Percentiles rank a stretch among this genome's conserved stretches.
These are phyloP conservation scores for Fusarium sp. DNA, from an alignment of 2,329 filamentous ascomycete genomes.

Conservation along the genomic window DNA sequence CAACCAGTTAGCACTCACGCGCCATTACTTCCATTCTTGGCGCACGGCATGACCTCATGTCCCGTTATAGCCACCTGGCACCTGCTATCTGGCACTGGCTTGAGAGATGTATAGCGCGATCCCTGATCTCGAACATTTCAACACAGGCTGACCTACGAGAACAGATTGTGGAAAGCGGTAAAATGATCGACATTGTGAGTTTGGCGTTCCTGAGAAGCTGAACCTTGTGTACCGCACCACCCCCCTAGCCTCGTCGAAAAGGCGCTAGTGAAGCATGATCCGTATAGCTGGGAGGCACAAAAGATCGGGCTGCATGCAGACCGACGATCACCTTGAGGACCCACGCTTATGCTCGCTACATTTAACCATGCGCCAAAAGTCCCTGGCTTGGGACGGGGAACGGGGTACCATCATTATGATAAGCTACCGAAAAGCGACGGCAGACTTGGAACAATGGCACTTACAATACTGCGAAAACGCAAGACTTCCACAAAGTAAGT, in stretches of 20 bases:
- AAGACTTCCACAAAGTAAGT: too few relatives aligned
- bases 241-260: slow-evolving; percentile 18
- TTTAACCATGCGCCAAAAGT: slow-evolving; percentile 13
- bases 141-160: neutral
- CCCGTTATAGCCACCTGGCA: slow-evolving; percentile 10
- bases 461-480: too few relatives aligned
- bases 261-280: slow-evolving; percentile 44
- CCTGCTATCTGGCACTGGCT: neutral
- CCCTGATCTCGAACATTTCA: slow-evolving; percentile 5
- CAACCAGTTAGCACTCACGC: slow-evolving; percentile 1
- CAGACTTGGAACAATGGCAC: too few relatives aligned
- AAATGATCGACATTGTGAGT: slow-evolving; percentile 26
- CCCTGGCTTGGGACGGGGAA: neutral
- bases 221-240: slow-evolving; percentile 38
- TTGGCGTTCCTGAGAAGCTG: slow-evolving; percentile 41
- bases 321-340: slow-evolving; percentile 30
- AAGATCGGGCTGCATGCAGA: slow-evolving; percentile 44
- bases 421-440: neutral
- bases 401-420: neutral
- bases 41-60: slow-evolving; percentile 21
- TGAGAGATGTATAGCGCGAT: neutral
- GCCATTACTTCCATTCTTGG: neutral
- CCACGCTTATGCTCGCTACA: slow-evolving; percentile 17
- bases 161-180: slow-evolving; percentile 40
- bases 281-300: slow-evolving; percentile 43